Percentiles rank a stretch among this genome's conserved stretches.
phyloP scores from a whole-genome alignment of 2,329 filamentous ascomycete genomes.

The Sclerotinia subarctica region DNA sequence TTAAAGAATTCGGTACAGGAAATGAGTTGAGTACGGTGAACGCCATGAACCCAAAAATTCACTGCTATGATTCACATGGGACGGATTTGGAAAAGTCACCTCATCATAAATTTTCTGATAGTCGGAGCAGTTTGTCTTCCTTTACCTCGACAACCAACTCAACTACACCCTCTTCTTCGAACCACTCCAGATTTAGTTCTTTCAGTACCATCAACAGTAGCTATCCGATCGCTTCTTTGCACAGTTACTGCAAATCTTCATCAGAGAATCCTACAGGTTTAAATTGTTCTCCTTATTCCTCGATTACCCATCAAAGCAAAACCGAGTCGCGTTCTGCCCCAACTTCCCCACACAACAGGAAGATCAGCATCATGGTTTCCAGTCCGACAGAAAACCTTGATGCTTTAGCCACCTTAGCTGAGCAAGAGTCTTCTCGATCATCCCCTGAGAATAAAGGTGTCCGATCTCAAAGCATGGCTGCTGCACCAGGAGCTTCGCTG shows the following conservation, averaged over 20 bases:
- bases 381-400: constrained; percentile 32
- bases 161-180: constrained; percentile 35
- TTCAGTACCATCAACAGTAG: constrained; percentile 35
- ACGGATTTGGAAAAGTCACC: constrained; percentile 27
- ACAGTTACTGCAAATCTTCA: constrained; percentile 3
- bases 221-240: constrained; percentile 4
- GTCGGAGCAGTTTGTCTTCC: constrained; percentile 38
- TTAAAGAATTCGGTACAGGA: neutral
- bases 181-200: constrained; percentile 38
- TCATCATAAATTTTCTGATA: constrained; percentile 38
- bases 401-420: constrained; percentile 31
- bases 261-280: constrained; percentile 2
- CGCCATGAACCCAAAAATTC: constrained; percentile 10
- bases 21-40: neutral
- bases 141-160: constrained; percentile 37
- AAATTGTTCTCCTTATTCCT: neutral
- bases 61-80: constrained; percentile 30
- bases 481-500: neutral
- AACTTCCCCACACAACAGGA: constrained; percentile 11
- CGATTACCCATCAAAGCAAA: neutral
- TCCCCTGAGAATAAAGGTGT: constrained; percentile 7
- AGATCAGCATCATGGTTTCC: constrained; percentile 16
- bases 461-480: constrained; percentile 13
- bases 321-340: constrained; percentile 12
- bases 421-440: constrained; percentile 23